Evolutionary conservation across 2,329 filamentous ascomycete species (phyloP), one percentile per base, ranked within the genome.

Genomic region (Dothiorella sarmentorum): DNA sequence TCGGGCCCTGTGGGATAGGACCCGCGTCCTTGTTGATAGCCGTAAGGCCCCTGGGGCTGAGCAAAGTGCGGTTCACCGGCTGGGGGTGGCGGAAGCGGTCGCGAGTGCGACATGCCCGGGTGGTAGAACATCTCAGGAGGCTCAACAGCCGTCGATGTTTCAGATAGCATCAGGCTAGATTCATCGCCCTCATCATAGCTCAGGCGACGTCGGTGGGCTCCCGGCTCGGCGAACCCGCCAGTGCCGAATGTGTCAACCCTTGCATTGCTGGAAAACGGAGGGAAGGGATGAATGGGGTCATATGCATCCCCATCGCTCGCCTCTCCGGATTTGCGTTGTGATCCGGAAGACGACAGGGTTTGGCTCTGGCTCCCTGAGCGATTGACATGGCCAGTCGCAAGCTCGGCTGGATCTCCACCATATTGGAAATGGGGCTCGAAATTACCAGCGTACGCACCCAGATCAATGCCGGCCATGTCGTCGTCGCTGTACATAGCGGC

Each of bases 111-210:
- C 69, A 91, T 85, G 37, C 90, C 90, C 17, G 92, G 92, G 67
- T 97, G 91, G 71, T 95, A 99, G 70, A 96, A 96, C 69, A 97
- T 86, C 66, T 96, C 94, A 17, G 89, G 89, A 62, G 91, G 90
- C 58, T 91, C 90, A 31, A 70, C 71, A 27, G 68, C 67, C 59
- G 74, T 72, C 7, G 72, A 71, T 27, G 75, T 65, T 29, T 69
- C 65, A n/a, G 69, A 69, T 45, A 79, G 75, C 63, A 72, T 76
- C 33, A 80, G 67, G 5, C 70, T 72, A 44, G 74, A 81, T 71
- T 97, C 94, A 65, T 97, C 94, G 2, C 90, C 93, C 69, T 96
- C 91, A 65, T 97, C 93, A 66, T 94, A 97, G 73, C 91, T 97
- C 66, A 91, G 79, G 61, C 91, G 84, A 63, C 91, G 77, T 42